Evolutionary conservation across 192 early-diverging fungal species (phyloP), one percentile per base, ranked within the genome.

Genomic region (Backusella luteola): DNA sequence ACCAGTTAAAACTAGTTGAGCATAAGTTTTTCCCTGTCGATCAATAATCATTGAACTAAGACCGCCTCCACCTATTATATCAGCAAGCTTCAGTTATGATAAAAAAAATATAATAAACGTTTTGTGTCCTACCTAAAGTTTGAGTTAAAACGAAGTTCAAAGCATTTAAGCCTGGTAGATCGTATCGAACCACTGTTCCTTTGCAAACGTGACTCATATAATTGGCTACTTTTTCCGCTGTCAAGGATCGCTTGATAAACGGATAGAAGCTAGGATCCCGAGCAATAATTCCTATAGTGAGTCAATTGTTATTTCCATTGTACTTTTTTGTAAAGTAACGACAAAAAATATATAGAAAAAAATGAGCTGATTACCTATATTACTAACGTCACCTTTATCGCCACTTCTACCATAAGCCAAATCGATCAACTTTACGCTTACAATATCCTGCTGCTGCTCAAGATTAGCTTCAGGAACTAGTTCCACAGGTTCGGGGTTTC

Each of bases 1-100:
- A 14, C 76, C 79, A 38, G 84, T 84, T 9, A 91, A 46, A 19
- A 91, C 75, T 84, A 89, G 87, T 77, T 91, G 90, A 15, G 87
- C 90, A 80, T 86, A 91, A 6, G 90, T 90, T 75, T 91, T 91
- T 68, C 90, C 90, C 69, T 91, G 90, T 35, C 84, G 81, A 83
- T 91, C 90, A 70, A 90, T 76, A 66, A 84, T 80, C 71, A 91
- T 52, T 1, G 89, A 89, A 67, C 87, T 85, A 29, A 91, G 77
- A 5, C 90, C 90, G 52, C 90, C 90, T 11, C 90, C 90, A 19
- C 90, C 71, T 63, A 26, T 53, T 39, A 14, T 42, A 44, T 9
- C n/a, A 34, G 34, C n/a, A 56, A 56, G 32, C 34, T 17, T 34
- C 14, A 29, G 34, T 32, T 67, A 34, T 67, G 32, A 36, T 67